Conservation (phyloP, 2,329 filamentous ascomycete genomes). For the Escovopsis sp. region DNA sequence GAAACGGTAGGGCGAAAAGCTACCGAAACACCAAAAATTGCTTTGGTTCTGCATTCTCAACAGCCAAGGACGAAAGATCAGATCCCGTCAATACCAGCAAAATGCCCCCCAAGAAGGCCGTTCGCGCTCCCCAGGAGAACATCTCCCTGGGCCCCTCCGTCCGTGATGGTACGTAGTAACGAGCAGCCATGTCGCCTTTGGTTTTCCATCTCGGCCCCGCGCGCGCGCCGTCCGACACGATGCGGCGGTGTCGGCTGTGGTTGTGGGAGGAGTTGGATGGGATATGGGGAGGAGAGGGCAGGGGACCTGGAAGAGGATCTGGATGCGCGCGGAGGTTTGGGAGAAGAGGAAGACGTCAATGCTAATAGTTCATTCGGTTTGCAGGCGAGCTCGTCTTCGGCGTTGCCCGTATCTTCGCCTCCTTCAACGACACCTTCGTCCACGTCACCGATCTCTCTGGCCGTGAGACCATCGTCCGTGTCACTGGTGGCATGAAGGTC, state of each 20-base stretch:
- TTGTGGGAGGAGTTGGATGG: too few species aligned
- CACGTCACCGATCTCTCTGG: constrained; percentile 99
- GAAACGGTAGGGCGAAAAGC: constrained; percentile 1
- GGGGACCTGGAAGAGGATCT: too few species aligned
- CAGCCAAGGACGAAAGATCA: constrained; percentile 21
- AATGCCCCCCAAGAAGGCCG: constrained; percentile 92
- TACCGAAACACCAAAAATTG: constrained; percentile 14
- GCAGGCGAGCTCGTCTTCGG: constrained; percentile 93
- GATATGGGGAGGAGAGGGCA: background rate
- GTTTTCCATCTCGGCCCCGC: background rate
- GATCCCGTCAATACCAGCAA: constrained; percentile 30
- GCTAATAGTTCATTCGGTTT: constrained; percentile 8
- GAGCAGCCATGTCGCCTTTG: background rate
- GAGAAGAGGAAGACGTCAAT: background rate
- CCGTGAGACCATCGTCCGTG: constrained; percentile 99
- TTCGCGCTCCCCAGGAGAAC: constrained; percentile 82
- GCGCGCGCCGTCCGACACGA: background rate
- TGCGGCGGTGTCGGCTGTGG: too few species aligned
- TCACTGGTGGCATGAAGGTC: constrained; percentile 99
- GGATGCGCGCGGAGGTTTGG: background rate
- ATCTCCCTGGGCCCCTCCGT: constrained; percentile 95
- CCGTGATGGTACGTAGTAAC: constrained; percentile 58
- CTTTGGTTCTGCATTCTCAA: constrained; percentile 18
- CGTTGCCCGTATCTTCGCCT: constrained; percentile 92
- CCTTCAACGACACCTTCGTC: constrained; percentile 88